phyloP scores from a whole-genome alignment of 1,284 basidiomycete species.

The Hemileia vastatrix region DNA sequence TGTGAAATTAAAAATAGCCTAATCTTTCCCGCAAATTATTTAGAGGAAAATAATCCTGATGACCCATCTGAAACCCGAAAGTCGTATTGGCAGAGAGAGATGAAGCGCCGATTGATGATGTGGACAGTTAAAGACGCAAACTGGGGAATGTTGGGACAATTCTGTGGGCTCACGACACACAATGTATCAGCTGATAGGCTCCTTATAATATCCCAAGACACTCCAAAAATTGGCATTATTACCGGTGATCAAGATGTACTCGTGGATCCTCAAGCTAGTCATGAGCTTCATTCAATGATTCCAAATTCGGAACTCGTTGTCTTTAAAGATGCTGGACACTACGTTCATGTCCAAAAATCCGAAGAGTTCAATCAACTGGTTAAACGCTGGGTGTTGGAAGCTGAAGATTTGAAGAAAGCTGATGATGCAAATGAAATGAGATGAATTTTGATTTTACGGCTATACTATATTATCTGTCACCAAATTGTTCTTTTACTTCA shows the following conservation, averaged over 20 bases:
- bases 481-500: no score
- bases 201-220: constrained; percentile 25
- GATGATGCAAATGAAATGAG: no score
- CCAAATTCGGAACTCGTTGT: constrained; percentile 30
- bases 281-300: constrained; percentile 30
- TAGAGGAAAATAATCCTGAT: not conserved
- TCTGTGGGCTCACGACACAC: constrained; percentile 36
- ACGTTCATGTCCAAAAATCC: constrained; percentile 30
- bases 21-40: not conserved
- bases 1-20: not conserved
- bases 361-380: constrained; percentile 2
- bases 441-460: no score
- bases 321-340: constrained; percentile 35
- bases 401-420: no score
- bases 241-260: constrained; percentile 41
- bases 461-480: no score
- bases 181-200: constrained; percentile 30
- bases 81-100: not conserved
- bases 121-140: constrained; percentile 24
- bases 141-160: constrained; percentile 39
- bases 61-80: not conserved
- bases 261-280: constrained; percentile 36
- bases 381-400: constrained; percentile 1
- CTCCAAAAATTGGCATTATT: constrained; percentile 36
- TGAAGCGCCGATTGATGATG: not conserved